A percentile compares a stretch with the other conserved stretches of the same genome.
These are phyloP conservation scores for Phylloporus gajari DNA, from an alignment of 1,284 basidiomycete genomes.

Conservation along the genomic window DNA sequence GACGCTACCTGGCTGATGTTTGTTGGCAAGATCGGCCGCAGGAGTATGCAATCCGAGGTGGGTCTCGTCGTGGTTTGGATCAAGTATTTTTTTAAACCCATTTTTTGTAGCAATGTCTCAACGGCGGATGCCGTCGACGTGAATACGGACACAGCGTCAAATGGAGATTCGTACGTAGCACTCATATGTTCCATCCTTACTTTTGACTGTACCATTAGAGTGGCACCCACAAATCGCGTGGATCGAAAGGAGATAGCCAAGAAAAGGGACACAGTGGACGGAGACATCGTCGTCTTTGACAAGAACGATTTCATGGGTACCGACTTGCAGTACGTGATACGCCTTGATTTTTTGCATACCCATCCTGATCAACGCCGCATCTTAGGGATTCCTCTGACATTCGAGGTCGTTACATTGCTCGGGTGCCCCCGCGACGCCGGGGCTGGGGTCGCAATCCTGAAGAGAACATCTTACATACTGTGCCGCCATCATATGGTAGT, in stretches of 20 bases:
- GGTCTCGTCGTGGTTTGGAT: too few species aligned
- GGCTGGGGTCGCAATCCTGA: slow-evolving; percentile 16
- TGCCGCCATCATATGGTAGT: slow-evolving; percentile 13
- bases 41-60: too few species aligned
- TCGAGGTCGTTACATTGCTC: too few species aligned
- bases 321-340: not conserved
- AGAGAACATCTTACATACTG: slow-evolving; percentile 20
- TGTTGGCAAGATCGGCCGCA: too few species aligned
- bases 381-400: not conserved
- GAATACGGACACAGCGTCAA: not conserved
- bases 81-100: not conserved
- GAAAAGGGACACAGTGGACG: too few species aligned
- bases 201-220: too few species aligned
- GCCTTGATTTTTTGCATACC: not conserved
- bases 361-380: not conserved
- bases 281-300: not conserved
- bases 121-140: not conserved
- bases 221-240: not conserved
- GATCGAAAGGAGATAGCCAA: not conserved
- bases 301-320: not conserved
- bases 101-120: not conserved
- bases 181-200: not conserved
- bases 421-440: not conserved
- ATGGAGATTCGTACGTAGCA: not conserved
- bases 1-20: too few species aligned